Evolutionary conservation across 2,329 filamentous ascomycete genomes (phyloP), one percentile per base, ranked within the genome.

Genomic region (Aspergillaceae sp.): DNA sequence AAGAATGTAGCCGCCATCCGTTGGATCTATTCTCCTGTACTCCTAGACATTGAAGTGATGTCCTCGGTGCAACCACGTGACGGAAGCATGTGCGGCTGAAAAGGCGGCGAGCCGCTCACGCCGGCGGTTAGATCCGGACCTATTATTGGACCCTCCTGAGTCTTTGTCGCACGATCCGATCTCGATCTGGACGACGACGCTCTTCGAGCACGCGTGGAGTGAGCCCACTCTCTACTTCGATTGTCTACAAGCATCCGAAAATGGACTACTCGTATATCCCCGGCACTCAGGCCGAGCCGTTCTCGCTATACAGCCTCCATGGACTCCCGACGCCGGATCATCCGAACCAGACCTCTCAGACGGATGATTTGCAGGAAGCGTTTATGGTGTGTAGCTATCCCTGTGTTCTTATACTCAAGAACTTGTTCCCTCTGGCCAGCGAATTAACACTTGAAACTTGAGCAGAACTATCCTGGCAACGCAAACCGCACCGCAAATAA

Each of bases 261-360:
- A 81, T 82, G 77, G 76, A 81, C 55, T 81, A 78, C 61, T 69
- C 71, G 44, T 79, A 76, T 61, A 80, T 74, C 54, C 56, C 67
- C 19, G 55, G 57, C 41, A 56, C 60, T 11, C 56, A 56, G 38
- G 64, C 68, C 34, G 73, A 73, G 52, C 62, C 70, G 36, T 79
- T 74, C 54, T 69, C 71, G 35, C 74, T 75, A 50, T 68, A 75
- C 42, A 71, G 70, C 45, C 63, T 77, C 49, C 66, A 75, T 42
- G 71, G 70, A 43, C 62, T 76, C 48, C 66, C 73, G 11, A 62
- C 60, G 57, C 56, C 62, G 29, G 65, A 70, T 19, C 19, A 19
- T 51, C 64, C 64, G 43, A 68, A 68, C 10, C 63, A 62, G 51
- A 59, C 58, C 49, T 62, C 61, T 46, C 61, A 59, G 48, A 62